phyloP scores from a whole-genome alignment of 306 rosid species.

The Corylus americana region DNA sequence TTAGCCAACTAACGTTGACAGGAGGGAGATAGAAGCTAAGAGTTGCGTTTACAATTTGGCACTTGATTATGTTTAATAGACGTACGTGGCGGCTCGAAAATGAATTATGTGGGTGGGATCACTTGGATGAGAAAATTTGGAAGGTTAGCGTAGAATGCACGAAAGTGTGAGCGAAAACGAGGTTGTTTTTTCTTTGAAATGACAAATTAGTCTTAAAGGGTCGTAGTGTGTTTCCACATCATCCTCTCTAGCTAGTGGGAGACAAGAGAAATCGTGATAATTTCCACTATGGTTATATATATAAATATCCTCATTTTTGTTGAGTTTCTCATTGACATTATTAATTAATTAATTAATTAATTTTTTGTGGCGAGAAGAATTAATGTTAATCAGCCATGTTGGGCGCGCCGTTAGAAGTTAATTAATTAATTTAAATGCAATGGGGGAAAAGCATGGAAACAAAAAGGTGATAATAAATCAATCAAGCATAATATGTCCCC shows the following conservation, averaged over 20 bases:
- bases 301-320: slow-evolving; percentile 21
- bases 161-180: neutral
- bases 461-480: too few relatives aligned
- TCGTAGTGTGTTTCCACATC: slow-evolving; percentile 30
- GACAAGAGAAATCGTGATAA: slow-evolving; percentile 23
- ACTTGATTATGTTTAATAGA: slow-evolving; percentile 15
- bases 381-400: too few relatives aligned
- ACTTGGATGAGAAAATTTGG: slow-evolving; percentile 18
- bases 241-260: slow-evolving; percentile 42
- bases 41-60: neutral
- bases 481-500: neutral
- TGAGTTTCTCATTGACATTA: slow-evolving; percentile 7
- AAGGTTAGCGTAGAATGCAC: neutral
- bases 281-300: neutral
- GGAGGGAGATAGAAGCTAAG: neutral
- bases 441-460: too few relatives aligned
- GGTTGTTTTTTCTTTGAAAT: neutral
- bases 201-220: slow-evolving; percentile 13
- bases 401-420: too few relatives aligned
- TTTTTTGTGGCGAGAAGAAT: too few relatives aligned
- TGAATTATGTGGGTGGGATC: neutral
- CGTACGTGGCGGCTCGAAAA: slow-evolving; percentile 39
- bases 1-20: slow-evolving; percentile 15
- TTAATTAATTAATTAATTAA: too few relatives aligned
- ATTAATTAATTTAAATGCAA: too few relatives aligned